Conservation (phyloP, 2,329 filamentous ascomycete species). For the Paraphoma chrysanthemicola region DNA sequence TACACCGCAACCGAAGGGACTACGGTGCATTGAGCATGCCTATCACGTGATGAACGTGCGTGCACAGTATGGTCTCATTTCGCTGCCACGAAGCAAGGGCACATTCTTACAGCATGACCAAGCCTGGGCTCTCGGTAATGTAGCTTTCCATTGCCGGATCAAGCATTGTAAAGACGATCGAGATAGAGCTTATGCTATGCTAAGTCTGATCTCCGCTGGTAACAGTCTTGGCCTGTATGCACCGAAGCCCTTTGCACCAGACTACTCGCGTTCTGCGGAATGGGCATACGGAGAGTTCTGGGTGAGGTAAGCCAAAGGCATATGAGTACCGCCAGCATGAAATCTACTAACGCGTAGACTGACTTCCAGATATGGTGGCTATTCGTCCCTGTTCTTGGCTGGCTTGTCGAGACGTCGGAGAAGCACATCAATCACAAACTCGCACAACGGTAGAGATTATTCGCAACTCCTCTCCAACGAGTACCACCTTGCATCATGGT, state of each 20-base stretch:
- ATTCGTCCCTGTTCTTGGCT: constrained; percentile 1
- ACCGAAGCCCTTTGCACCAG: not conserved
- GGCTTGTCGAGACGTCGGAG: constrained; percentile 1
- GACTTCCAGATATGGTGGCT: not conserved
- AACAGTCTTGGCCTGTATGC: not conserved
- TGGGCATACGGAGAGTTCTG: constrained; percentile 4
- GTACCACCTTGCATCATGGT: not conserved
- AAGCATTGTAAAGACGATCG: constrained; percentile 1
- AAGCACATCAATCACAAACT: not conserved
- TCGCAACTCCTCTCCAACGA: not conserved
- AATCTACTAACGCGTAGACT: not conserved
- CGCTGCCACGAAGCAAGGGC: not conserved
- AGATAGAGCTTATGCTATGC: constrained; percentile 3
- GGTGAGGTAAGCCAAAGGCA: not conserved
- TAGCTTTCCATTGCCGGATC: not conserved
- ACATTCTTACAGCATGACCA: not conserved
- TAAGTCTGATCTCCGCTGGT: not conserved
- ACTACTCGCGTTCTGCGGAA: constrained; percentile 2
- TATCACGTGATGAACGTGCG: not conserved
- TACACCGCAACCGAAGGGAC: not conserved
- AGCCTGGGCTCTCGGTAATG: not conserved
- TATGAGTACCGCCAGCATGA: not conserved
- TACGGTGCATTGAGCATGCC: not conserved
- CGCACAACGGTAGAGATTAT: not conserved
- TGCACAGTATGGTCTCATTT: not conserved